phyloP scores from a whole-genome alignment of 2,329 filamentous ascomycete species.

The Claviceps spartinae region DNA sequence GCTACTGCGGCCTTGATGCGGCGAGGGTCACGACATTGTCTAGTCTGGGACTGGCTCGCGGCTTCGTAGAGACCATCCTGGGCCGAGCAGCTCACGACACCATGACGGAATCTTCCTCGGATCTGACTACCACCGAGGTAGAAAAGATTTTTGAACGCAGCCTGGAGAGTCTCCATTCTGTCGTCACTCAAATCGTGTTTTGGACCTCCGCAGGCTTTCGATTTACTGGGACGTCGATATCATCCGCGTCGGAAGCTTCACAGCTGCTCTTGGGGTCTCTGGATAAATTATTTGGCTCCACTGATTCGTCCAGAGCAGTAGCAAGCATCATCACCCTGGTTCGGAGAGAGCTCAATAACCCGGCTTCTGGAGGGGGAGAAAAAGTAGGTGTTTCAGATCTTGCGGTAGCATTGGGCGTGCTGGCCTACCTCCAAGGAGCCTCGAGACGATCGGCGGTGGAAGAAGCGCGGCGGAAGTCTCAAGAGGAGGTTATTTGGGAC shows the following conservation, averaged over 20 bases:
- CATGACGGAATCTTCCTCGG: constrained; percentile 28
- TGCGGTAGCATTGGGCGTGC: constrained; percentile 44
- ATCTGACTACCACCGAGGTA: constrained; percentile 36
- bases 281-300: constrained; percentile 52
- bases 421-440: constrained; percentile 47
- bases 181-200: constrained; percentile 45
- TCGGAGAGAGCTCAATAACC: constrained; percentile 49
- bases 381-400: constrained; percentile 47
- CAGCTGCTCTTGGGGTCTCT: constrained; percentile 44
- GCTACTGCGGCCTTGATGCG: constrained; percentile 37
- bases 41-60: constrained; percentile 41
- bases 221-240: constrained; percentile 40
- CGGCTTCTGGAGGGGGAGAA: constrained; percentile 47
- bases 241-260: constrained; percentile 40
- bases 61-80: constrained; percentile 40
- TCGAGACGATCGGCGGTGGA: constrained; percentile 38
- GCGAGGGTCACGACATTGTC: constrained; percentile 43
- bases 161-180: constrained; percentile 41
- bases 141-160: constrained; percentile 44
- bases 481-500: constrained; percentile 51
- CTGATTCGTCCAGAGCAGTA: constrained; percentile 55
- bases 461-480: constrained; percentile 30
- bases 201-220: constrained; percentile 49
- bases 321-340: constrained; percentile 53
- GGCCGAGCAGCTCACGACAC: constrained; percentile 38